Evolutionary conservation across 495 filamentous ascomycete genomes (phyloP), one percentile per base, ranked within the genome.

Genomic region (Penicillium angulare): DNA sequence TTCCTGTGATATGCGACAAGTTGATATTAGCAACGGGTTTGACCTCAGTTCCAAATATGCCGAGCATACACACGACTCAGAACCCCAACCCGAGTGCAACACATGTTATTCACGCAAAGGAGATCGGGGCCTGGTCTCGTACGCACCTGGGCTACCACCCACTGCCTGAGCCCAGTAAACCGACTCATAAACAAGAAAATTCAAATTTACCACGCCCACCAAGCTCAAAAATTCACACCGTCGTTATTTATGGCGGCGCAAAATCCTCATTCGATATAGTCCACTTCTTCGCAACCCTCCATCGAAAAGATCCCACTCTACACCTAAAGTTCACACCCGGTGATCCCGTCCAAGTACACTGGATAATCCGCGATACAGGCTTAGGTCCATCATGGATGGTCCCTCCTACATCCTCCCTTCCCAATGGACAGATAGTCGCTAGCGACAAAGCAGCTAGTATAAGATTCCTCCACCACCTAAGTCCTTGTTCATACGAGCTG

Each of bases 221-320:
- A 7, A 2, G 17, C 2, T 13, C 18, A 2, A 40, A 40, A 13
- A n/a, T 64, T 12, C 43, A 38, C 7, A 60, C 60, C 0, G 67
- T 90, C 1, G 77, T 75, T 0, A 74, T 92, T 0, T 75, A 88
- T 34, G 86, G 88, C 5, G 83, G 80, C 0, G 79, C 76, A 0
- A 92, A 91, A 57, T 86, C 82, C 1, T 82, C 79, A 0, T 88
- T 80, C 67, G 88, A 92, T 65, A 75, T 81, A 2, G 86, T 83
- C 0, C 87, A 89, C 52, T 73, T 77, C 7, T 86, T 84, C 57
- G 85, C 81, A 2, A 73, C 75, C 0, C 46, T 68, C 0, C 65
- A 68, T 35, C 57, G 46, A 7, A 59, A 59, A 0, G 50, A 47
- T 7, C 38, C 52, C 2, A 41, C 43, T 1, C 29, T 57, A 16